A percentile compares a stretch with the other conserved stretches of the same genome.
Conservation (phyloP, 768 basidiomycete genomes). For the Lepiota venenata region DNA sequence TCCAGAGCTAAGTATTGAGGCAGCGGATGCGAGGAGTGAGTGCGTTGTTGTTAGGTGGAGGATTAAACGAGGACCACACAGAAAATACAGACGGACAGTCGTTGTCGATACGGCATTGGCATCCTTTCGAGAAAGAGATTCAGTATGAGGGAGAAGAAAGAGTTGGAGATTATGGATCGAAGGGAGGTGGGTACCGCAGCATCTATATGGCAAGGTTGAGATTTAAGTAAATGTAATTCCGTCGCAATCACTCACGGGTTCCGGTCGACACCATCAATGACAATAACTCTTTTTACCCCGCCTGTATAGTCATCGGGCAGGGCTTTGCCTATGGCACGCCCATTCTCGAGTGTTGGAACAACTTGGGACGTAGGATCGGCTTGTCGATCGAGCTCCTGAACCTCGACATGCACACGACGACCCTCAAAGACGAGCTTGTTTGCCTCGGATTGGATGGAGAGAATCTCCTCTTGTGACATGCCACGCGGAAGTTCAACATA, state of each 20-base stretch:
- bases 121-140: slow-evolving; percentile 48
- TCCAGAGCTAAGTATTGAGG: slow-evolving; percentile 66
- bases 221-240: not conserved
- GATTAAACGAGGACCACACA: slow-evolving; percentile 76
- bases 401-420: slow-evolving; percentile 66
- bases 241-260: slow-evolving; percentile 54
- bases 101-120: slow-evolving; percentile 40
- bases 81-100: slow-evolving; percentile 76
- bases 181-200: slow-evolving; percentile 84
- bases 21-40: slow-evolving; percentile 47
- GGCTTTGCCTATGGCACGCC: slow-evolving; percentile 51
- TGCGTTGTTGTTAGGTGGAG: slow-evolving; percentile 59
- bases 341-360: slow-evolving; percentile 37
- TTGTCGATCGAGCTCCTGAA: slow-evolving; percentile 53
- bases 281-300: slow-evolving; percentile 72
- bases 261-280: slow-evolving; percentile 80
- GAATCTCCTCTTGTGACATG: slow-evolving; percentile 62
- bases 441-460: slow-evolving; percentile 54
- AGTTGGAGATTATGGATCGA: slow-evolving; percentile 71
- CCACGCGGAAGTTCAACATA: slow-evolving; percentile 77
- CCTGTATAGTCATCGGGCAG: slow-evolving; percentile 75
- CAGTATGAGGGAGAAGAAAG: slow-evolving; percentile 68
- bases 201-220: slow-evolving; percentile 34
- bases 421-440: slow-evolving; percentile 72
- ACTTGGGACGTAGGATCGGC: slow-evolving; percentile 19